Conservation (phyloP, 805 yeast genomes). For the Ogataea methylovora region DNA sequence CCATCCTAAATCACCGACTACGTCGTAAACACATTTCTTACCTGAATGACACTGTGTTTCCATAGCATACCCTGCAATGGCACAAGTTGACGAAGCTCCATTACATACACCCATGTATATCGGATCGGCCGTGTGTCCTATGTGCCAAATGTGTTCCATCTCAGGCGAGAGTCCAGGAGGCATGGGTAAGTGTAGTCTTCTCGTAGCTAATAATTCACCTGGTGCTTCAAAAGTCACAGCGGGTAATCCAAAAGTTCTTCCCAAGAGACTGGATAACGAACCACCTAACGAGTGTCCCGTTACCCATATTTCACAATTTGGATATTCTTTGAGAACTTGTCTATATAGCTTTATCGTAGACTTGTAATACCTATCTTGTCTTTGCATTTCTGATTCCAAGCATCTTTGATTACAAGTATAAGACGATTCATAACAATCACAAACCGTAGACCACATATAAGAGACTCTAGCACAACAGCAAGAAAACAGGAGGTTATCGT, state of each 20-base stretch:
- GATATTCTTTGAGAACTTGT: conserved; percentile 61
- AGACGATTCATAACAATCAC: conserved; percentile 82
- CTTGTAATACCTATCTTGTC: conserved; percentile 75
- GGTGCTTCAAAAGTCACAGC: conserved; percentile 90
- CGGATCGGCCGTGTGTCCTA: conserved; percentile 97
- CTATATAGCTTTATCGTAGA: conserved; percentile 72
- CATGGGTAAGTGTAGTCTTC: conserved; percentile 79
- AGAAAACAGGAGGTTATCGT: conserved; percentile 84
- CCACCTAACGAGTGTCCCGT: conserved; percentile 97
- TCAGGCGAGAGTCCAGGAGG: conserved; percentile 84
- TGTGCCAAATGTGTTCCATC: conserved; percentile 84
- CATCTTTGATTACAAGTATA: conserved; percentile 88
- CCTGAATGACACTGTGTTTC: conserved; percentile 95
- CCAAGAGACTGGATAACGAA: conserved; percentile 69
- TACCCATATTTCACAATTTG: conserved; percentile 72
- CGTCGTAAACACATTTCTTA: conserved; percentile 78
- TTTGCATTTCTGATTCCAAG: conserved; percentile 64
- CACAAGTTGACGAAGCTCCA: conserved; percentile 85
- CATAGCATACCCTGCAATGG: conserved; percentile 94
- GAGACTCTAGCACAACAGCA: conserved; percentile 95
- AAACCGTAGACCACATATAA: conserved; percentile 89
- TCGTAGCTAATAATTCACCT: conserved; percentile 79
- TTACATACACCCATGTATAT: conserved; percentile 94
- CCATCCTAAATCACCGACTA: conserved; percentile 87
- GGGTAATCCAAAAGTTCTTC: conserved; percentile 86